A percentile compares a stretch with the other conserved stretches of the same genome.
phyloP scores from a whole-genome alignment of 148 eudicot species.

The Nyssa sinensis region DNA sequence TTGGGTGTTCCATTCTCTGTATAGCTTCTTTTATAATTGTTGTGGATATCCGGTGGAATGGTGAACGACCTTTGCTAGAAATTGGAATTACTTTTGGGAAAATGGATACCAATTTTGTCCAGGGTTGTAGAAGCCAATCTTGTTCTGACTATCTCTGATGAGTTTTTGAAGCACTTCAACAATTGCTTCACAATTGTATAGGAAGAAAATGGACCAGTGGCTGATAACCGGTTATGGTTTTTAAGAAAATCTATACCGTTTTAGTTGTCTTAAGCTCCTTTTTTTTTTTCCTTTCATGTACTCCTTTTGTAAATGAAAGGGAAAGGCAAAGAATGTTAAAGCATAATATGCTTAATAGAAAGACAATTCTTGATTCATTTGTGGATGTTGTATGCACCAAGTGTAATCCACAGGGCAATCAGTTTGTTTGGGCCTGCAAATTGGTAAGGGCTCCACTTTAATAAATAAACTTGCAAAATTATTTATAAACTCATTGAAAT shows the following conservation, averaged over 20 bases:
- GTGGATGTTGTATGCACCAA: neutral
- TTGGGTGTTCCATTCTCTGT: neutral
- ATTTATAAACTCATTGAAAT: too few relatives aligned
- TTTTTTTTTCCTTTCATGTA: neutral
- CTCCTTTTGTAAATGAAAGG: neutral
- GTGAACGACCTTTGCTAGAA: neutral
- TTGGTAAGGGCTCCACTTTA: too few relatives aligned
- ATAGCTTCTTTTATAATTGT: neutral
- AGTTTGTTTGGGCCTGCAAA: too few relatives aligned
- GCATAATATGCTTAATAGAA: neutral
- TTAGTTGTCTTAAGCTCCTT: neutral
- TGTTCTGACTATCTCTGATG: neutral
- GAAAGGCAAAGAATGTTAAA: neutral
- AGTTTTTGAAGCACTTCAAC: conserved; percentile 1
- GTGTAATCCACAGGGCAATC: too few relatives aligned
- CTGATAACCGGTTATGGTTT: neutral
- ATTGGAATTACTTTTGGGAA: neutral
- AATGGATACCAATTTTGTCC: neutral
- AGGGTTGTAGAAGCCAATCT: neutral
- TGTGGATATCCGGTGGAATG: neutral
- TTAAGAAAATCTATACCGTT: neutral
- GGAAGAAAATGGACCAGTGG: neutral
- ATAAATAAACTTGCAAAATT: too few relatives aligned
- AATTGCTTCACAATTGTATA: neutral
- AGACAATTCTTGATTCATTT: neutral